phyloP scores from a whole-genome alignment of 202 grass and related monocot genomes.

The Panicum hallii region DNA sequence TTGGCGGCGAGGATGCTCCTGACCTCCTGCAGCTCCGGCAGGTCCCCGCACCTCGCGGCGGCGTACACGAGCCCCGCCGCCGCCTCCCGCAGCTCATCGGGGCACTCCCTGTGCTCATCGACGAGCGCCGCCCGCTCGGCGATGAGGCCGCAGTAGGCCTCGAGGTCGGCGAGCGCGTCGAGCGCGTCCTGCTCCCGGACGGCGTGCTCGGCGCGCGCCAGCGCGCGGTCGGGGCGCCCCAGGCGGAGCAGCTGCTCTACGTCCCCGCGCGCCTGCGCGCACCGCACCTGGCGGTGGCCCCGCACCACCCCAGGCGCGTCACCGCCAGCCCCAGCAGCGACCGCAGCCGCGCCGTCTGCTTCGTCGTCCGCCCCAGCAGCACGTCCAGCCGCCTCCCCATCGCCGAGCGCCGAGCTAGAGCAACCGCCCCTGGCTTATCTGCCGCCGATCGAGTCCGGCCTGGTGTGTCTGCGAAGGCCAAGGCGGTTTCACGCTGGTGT shows the following conservation, averaged over 20 bases:
- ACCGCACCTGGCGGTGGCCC: slow-evolving; percentile 62
- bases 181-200: slow-evolving; percentile 78
- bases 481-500: slow-evolving; percentile 12
- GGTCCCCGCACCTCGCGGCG: slow-evolving; percentile 69
- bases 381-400: slow-evolving; percentile 90
- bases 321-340: slow-evolving; percentile 54
- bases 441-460: neutral
- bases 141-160: slow-evolving; percentile 70
- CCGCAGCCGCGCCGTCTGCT: slow-evolving; percentile 69
- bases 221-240: slow-evolving; percentile 71
- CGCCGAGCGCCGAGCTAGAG: neutral
- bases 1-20: slow-evolving; percentile 55
- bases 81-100: slow-evolving; percentile 85
- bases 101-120: slow-evolving; percentile 64
- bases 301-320: slow-evolving; percentile 70
- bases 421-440: neutral
- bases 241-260: slow-evolving; percentile 83
- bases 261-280: slow-evolving; percentile 67
- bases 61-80: slow-evolving; percentile 72
- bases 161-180: slow-evolving; percentile 63
- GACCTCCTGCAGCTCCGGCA: slow-evolving; percentile 81
- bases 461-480: neutral
- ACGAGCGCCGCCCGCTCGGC: slow-evolving; percentile 60
- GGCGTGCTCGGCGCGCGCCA: slow-evolving; percentile 86
- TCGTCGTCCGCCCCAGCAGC: slow-evolving; percentile 72